A percentile compares a stretch with the other conserved stretches of the same genome.
Conservation (phyloP, 805 yeast genomes). For the Jamesozyma hellenica region DNA sequence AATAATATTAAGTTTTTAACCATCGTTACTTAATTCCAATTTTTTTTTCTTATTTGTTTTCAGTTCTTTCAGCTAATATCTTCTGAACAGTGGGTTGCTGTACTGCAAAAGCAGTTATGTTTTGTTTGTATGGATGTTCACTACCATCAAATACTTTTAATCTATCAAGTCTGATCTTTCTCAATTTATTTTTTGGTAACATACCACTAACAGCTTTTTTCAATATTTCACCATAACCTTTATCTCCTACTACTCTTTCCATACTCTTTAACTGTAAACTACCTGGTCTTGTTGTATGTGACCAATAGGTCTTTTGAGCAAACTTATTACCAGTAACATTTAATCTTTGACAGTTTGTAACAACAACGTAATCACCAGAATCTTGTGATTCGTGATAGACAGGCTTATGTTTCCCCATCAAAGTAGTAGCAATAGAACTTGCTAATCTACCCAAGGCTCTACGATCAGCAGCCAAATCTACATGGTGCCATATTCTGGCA, state of each 20-base stretch:
- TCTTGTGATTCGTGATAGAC: conserved; percentile 68
- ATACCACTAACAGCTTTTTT: conserved; percentile 86
- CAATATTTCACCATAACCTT: conserved; percentile 82
- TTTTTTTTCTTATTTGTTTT: not conserved
- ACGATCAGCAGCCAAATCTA: conserved; percentile 74
- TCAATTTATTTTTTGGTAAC: conserved; percentile 85
- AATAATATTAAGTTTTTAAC: not conserved
- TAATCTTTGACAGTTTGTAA: conserved; percentile 77
- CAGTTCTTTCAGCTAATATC: conserved; percentile 22
- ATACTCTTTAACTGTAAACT: conserved; percentile 73
- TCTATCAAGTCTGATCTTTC: conserved; percentile 71
- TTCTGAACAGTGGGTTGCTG: conserved; percentile 38
- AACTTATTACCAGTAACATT: conserved; percentile 81
- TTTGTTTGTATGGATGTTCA: conserved; percentile 75
- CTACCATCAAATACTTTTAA: conserved; percentile 81
- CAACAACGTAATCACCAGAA: conserved; percentile 94
- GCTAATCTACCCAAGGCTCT: conserved; percentile 92
- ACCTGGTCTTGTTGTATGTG: conserved; percentile 87
- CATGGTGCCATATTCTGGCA: conserved; percentile 90
- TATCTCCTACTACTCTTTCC: conserved; percentile 62
- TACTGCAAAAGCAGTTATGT: conserved; percentile 77
- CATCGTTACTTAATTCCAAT: not conserved
- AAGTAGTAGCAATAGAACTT: conserved; percentile 70
- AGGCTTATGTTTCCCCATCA: conserved; percentile 98
- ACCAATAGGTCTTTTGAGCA: conserved; percentile 72